A percentile compares a stretch with the other conserved stretches of the same genome.
phyloP scores from a whole-genome alignment of 2,329 filamentous ascomycete species.

The Truncatella angustata region DNA sequence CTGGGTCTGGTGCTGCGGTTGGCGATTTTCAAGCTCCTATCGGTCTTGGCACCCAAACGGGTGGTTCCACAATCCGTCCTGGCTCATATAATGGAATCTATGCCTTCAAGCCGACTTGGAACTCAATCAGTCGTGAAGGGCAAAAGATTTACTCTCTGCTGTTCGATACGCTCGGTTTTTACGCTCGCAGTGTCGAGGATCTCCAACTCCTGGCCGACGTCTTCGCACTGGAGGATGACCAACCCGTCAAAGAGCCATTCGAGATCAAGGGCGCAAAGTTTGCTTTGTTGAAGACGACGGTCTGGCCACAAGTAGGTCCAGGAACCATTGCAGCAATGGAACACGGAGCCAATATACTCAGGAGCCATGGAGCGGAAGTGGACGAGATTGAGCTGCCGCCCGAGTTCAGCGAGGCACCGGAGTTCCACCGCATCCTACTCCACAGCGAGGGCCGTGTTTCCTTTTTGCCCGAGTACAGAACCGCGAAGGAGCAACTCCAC shows the following conservation, averaged over 20 bases:
- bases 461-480: constrained; percentile 53
- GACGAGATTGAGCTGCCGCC: constrained; percentile 53
- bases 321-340: constrained; percentile 43
- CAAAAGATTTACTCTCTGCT: constrained; percentile 56
- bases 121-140: constrained; percentile 60
- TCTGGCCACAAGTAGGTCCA: constrained; percentile 46
- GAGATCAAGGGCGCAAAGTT: constrained; percentile 48
- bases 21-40: constrained; percentile 63
- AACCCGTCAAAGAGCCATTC: constrained; percentile 22
- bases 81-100: constrained; percentile 65
- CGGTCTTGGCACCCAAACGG: constrained; percentile 64
- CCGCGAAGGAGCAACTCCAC: constrained; percentile 45
- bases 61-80: constrained; percentile 62
- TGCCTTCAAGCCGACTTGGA: constrained; percentile 66
- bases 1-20: constrained; percentile 65
- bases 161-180: constrained; percentile 63
- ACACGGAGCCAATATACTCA: constrained; percentile 37
- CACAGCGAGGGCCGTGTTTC: constrained; percentile 49
- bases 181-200: constrained; percentile 56
- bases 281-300: constrained; percentile 51
- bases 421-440: constrained; percentile 53
- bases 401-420: constrained; percentile 44
- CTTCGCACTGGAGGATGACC: constrained; percentile 54
- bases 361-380: constrained; percentile 48
- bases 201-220: constrained; percentile 53